Conservation (phyloP, 2,329 filamentous ascomycete species). For the Aschersonia sp. region DNA sequence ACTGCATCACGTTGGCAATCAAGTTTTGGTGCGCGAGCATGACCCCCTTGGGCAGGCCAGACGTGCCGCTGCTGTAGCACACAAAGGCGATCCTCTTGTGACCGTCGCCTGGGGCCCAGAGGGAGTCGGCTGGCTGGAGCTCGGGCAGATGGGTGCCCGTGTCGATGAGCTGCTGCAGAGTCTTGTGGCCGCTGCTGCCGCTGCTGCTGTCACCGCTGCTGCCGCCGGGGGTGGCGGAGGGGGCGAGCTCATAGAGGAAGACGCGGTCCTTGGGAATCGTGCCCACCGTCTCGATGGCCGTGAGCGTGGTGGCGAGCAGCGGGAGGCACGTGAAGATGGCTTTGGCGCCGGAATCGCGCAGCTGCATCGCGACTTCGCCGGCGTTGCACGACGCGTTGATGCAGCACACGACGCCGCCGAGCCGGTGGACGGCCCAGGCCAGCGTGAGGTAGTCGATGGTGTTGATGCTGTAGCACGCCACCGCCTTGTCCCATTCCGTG, state of each 20-base stretch:
- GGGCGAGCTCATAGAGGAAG: slow-evolving; percentile 49
- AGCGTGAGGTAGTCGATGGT: slow-evolving; percentile 46
- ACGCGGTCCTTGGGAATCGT: slow-evolving; percentile 43
- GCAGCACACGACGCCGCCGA: slow-evolving; percentile 52
- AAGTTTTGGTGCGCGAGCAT: slow-evolving; percentile 66
- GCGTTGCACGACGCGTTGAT: slow-evolving; percentile 58
- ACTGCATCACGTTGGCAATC: slow-evolving; percentile 57
- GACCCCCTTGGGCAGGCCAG: slow-evolving; percentile 61
- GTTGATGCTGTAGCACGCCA: slow-evolving; percentile 59
- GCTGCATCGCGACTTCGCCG: slow-evolving; percentile 50
- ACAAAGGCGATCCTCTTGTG: slow-evolving; percentile 52
- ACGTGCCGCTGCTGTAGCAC: slow-evolving; percentile 62
- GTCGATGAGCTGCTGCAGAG: slow-evolving; percentile 45
- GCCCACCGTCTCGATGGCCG: slow-evolving; percentile 43
- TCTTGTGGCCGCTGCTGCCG: slow-evolving; percentile 30
- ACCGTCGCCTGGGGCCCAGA: slow-evolving; percentile 43
- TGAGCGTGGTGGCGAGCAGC: slow-evolving; percentile 44
- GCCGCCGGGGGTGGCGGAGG: slow-evolving; percentile 5
- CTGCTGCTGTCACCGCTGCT: slow-evolving; percentile 19
- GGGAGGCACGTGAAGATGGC: slow-evolving; percentile 55
- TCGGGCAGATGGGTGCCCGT: slow-evolving; percentile 29
- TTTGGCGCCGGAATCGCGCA: slow-evolving; percentile 48
- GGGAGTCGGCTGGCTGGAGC: slow-evolving; percentile 28
- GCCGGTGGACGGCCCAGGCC: slow-evolving; percentile 43
- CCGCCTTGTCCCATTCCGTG: slow-evolving; percentile 63